phyloP scores from a whole-genome alignment of 768 basidiomycete species.

The Hygrocybe coccinea region DNA sequence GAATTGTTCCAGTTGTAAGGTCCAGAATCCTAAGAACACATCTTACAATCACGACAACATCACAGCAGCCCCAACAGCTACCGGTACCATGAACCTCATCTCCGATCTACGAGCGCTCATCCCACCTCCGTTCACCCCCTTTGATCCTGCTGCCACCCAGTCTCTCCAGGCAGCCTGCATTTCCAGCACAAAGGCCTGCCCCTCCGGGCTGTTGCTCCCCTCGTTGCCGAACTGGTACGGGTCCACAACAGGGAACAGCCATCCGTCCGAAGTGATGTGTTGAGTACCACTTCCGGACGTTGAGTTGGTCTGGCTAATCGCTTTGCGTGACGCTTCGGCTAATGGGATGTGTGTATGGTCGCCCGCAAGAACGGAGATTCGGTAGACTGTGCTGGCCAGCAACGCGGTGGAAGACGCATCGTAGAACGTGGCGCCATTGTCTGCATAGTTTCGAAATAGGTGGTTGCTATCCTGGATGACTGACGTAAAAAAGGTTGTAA shows the following conservation, averaged over 20 bases:
- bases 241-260: slow-evolving; percentile 72
- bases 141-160: slow-evolving; percentile 56
- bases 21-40: no score
- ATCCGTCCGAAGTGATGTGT: slow-evolving; percentile 50
- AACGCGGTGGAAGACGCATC: slow-evolving; percentile 73
- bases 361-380: slow-evolving; percentile 52
- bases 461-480: not conserved
- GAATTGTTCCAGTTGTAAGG: no score
- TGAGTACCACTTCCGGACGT: slow-evolving; percentile 9
- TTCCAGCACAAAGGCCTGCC: slow-evolving; percentile 72
- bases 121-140: slow-evolving; percentile 43
- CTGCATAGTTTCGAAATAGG: slow-evolving; percentile 67
- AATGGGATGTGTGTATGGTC: slow-evolving; percentile 46
- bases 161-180: slow-evolving; percentile 73
- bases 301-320: slow-evolving; percentile 26
- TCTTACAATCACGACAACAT: not conserved
- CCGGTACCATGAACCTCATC: not conserved
- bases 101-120: slow-evolving; percentile 17
- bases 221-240: slow-evolving; percentile 49
- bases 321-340: slow-evolving; percentile 54
- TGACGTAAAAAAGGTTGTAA: not conserved
- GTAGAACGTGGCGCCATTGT: slow-evolving; percentile 51
- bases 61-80: not conserved
- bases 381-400: slow-evolving; percentile 72
- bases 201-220: slow-evolving; percentile 64